phyloP scores from a whole-genome alignment of 108 stramenopile species.

The Skeletonema potamos region DNA sequence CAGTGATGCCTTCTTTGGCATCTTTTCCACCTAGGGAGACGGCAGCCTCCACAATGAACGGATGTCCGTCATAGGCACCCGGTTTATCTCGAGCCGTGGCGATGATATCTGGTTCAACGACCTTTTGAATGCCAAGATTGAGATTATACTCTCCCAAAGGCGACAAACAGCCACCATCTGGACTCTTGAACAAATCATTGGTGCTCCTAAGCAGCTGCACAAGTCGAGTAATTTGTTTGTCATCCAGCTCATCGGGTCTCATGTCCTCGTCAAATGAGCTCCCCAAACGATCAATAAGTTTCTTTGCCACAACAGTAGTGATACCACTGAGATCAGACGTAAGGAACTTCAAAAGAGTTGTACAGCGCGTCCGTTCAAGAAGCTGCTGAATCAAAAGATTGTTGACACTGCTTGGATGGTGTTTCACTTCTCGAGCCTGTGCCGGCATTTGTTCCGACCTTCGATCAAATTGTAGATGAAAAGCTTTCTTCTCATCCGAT shows the following conservation, averaged over 20 bases:
- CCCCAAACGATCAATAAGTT: constrained; percentile 66
- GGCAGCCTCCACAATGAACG: constrained; percentile 96
- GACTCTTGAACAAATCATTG: constrained; percentile 81
- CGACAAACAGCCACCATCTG: constrained; percentile 88
- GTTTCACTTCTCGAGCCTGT: constrained; percentile 87
- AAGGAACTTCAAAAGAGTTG: constrained; percentile 79
- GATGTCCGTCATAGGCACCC: constrained; percentile 90
- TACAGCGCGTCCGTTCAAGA: constrained; percentile 69
- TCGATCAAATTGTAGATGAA: constrained; percentile 72
- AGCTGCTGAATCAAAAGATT: constrained; percentile 94
- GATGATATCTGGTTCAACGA: constrained; percentile 85
- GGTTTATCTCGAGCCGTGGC: constrained; percentile 80
- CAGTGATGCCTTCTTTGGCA: constrained; percentile 90
- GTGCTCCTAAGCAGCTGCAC: constrained; percentile 83
- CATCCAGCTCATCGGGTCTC: constrained; percentile 51
- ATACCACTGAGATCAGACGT: constrained; percentile 74
- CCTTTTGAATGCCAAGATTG: constrained; percentile 94
- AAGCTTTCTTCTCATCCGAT: constrained; percentile 59
- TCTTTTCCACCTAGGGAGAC: constrained; percentile 92
- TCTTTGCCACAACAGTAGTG: constrained; percentile 57
- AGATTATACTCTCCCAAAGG: constrained; percentile 98
- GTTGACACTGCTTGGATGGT: constrained; percentile 93
- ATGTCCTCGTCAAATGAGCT: constrained; percentile 50
- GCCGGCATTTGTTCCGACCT: constrained; percentile 91
- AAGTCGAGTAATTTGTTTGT: constrained; percentile 79